Conservation (phyloP, 2,329 filamentous ascomycete genomes). For the Penicillium sp. region DNA sequence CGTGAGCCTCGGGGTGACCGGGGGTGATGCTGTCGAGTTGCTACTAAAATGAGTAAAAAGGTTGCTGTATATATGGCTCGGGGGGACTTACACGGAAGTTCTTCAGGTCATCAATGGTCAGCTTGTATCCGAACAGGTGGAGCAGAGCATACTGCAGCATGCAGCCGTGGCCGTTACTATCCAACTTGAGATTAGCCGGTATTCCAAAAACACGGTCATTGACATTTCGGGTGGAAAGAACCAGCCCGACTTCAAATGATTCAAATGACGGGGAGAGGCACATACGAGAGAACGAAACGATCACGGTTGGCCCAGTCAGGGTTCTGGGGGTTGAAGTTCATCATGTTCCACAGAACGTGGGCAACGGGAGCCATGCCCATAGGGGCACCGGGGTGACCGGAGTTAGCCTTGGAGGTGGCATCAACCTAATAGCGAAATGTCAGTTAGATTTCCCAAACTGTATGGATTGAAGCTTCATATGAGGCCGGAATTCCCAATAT, state of each 20-base stretch:
- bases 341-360: conserved; percentile 98
- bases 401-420: conserved; percentile 95
- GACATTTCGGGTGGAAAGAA: not conserved
- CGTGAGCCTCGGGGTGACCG: conserved; percentile 93
- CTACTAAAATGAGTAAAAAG: conserved; percentile 36
- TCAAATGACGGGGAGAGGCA: conserved; percentile 28
- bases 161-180: conserved; percentile 95
- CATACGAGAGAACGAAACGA: conserved; percentile 98
- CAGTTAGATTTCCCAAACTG: not conserved
- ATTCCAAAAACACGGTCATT: not conserved
- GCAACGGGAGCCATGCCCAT: conserved; percentile 95
- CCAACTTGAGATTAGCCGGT: not conserved
- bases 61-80: not conserved
- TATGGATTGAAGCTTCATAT: not conserved
- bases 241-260: not conserved
- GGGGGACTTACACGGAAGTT: conserved; percentile 76
- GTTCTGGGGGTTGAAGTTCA: conserved; percentile 99
- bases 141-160: conserved; percentile 99
- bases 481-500: not conserved
- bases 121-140: conserved; percentile 87
- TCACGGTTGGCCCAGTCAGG: conserved; percentile 95
- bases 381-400: conserved; percentile 95
- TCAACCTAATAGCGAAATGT: conserved; percentile 66
- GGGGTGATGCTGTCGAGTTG: conserved; percentile 79
- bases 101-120: conserved; percentile 91